These are phyloP conservation scores for Strobilomyces echinocephalus DNA, from an alignment of 768 basidiomycete species.

Conservation along the genomic window DNA sequence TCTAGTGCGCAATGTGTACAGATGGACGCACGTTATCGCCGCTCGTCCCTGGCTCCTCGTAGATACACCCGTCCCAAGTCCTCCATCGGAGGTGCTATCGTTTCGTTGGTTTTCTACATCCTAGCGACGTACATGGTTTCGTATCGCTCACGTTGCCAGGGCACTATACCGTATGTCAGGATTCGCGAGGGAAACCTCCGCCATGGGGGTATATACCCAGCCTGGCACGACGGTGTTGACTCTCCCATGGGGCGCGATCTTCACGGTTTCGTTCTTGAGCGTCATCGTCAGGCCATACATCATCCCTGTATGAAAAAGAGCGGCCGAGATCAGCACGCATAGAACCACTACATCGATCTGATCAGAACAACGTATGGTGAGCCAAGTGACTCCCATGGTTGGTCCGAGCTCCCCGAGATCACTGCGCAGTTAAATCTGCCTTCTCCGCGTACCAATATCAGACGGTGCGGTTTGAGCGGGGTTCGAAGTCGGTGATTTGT, in stretches of 20 bases:
- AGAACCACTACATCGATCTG: too few relatives aligned
- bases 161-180: conserved; percentile 51
- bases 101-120: neutral
- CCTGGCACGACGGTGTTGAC: conserved; percentile 70
- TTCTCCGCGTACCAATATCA: too few relatives aligned
- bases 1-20: neutral
- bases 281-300: conserved; percentile 64
- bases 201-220: too few relatives aligned
- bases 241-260: conserved; percentile 62
- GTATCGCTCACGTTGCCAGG: conserved; percentile 55
- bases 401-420: too few relatives aligned
- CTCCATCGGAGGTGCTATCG: conserved; percentile 57
- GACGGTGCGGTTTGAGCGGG: too few relatives aligned
- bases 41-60: conserved; percentile 1
- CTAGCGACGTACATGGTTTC: neutral
- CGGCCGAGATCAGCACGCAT: neutral
- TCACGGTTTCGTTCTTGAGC: conserved; percentile 79
- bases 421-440: too few relatives aligned
- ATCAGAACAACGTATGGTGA: too few relatives aligned
- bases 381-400: too few relatives aligned
- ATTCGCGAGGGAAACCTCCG: too few relatives aligned
- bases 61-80: conserved; percentile 43
- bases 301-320: neutral
- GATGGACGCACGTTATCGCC: neutral
- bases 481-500: too few relatives aligned